Base-by-base conservation (phyloP, 2,329 filamentous ascomycete species). In the Sclerotinia glacialis region DNA sequence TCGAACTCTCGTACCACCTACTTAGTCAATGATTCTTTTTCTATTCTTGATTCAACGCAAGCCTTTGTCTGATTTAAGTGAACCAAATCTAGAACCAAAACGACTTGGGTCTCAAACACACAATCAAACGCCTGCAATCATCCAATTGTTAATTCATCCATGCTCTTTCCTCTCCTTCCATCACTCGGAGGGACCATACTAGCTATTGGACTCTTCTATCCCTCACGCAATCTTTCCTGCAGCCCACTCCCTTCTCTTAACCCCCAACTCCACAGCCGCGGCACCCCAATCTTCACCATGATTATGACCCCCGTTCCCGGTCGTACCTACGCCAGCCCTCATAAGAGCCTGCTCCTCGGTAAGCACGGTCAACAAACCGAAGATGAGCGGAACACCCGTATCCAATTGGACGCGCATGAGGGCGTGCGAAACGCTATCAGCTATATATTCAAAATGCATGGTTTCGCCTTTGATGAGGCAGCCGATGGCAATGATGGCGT, bases 361-460 rank as follows among this genome's bases (percentile, higher is more conserved):
- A 73, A 99, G 80, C 61, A 98, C 88, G 28, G 95, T 99, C 78
- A 99, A 81, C 73, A 98, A 82, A 18, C 95, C 94, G 78, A 98
- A 97, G 67, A 98, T 86, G 68, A 99, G 90, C 42, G 95, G 95
- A 61, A 96, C 86, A 54, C 92, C 91, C 12, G 87, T 88, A 77
- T 99, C 94, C 65, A 98, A 83, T 78, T 96, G 93, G 67, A 98
- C 88, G 71, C 92, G 88, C 95, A 99, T 99, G 69, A 99, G 83
- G 8, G 92, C 95, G 69, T 97, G 92, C 67, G 88, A 92, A 8
- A 96, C 93, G 50, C 92, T 87, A 71, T 98, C 95, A 52, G 93
- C 86, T 74, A 99, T 99, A 81, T 99, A 98, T 80, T 99, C 95
- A 76, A 99, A 99, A 80, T 99, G 95, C 93, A 97, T 97, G 8